Percentiles rank a stretch among this genome's conserved stretches.
Conservation (phyloP, 2,329 filamentous ascomycete species). For the Diaporthe citriasiana region DNA sequence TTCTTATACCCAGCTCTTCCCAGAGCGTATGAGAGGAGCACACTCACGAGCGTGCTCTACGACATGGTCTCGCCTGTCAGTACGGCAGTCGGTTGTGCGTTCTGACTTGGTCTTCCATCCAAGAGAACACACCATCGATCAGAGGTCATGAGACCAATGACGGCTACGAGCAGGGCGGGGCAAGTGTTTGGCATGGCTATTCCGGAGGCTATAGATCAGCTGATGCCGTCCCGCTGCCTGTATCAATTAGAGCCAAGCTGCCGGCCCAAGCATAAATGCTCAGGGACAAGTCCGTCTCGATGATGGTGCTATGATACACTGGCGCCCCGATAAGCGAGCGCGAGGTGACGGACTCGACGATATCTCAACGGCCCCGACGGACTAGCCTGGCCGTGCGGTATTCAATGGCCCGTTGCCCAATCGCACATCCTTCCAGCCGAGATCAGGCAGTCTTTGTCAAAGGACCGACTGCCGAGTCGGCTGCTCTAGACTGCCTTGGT, state of each 20-base stretch:
- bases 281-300: not conserved
- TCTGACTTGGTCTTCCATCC: not conserved
- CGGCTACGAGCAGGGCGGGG: not conserved
- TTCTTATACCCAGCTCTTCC: slow-evolving; percentile 25
- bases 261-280: not conserved
- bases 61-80: slow-evolving; percentile 3
- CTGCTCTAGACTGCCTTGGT: not conserved
- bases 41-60: not conserved
- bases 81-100: slow-evolving; percentile 5
- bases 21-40: not conserved
- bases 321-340: slow-evolving; percentile 9
- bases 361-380: not conserved
- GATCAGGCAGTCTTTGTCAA: not conserved
- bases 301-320: slow-evolving; percentile 23
- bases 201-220: not conserved
- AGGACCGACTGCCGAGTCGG: slow-evolving; percentile 14
- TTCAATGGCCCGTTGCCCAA: not conserved
- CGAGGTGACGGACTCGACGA: not conserved
- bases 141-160: slow-evolving; percentile 15
- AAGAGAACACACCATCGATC: not conserved
- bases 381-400: not conserved
- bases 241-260: slow-evolving; percentile 8
- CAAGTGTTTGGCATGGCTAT: not conserved
- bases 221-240: slow-evolving; percentile 1
- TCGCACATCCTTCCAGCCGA: slow-evolving; percentile 9